Evolutionary conservation across 495 filamentous ascomycete species (phyloP).

Genomic region (Wilcoxina mikolae): DNA sequence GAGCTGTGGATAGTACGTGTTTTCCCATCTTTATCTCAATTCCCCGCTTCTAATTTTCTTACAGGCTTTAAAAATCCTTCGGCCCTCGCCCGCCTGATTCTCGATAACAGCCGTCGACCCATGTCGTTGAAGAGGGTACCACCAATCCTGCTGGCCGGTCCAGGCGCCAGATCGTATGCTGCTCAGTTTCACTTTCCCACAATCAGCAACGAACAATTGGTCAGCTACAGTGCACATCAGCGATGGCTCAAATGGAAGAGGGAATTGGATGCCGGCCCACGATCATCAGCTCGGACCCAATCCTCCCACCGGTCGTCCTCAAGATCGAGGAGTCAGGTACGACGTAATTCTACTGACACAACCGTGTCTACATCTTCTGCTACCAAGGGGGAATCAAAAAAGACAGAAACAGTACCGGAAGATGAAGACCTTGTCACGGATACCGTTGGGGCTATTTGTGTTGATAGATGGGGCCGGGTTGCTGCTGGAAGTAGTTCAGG

Average conservation of each 20-base stretch:
- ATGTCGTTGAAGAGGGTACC: slow-evolving; percentile 75
- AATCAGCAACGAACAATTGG: slow-evolving; percentile 52
- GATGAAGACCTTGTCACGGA: slow-evolving; percentile 57
- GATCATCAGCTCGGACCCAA: slow-evolving; percentile 32
- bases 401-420: slow-evolving; percentile 13
- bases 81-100: slow-evolving; percentile 63
- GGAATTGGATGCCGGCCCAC: slow-evolving; percentile 41
- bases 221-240: slow-evolving; percentile 57
- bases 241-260: slow-evolving; percentile 62
- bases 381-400: too few species aligned
- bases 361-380: too few species aligned
- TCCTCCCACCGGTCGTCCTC: slow-evolving; percentile 4
- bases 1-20: slow-evolving; percentile 68
- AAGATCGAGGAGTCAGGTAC: not conserved
- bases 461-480: slow-evolving; percentile 72
- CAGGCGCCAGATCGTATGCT: slow-evolving; percentile 74
- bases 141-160: slow-evolving; percentile 75
- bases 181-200: slow-evolving; percentile 56
- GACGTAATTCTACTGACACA: not conserved
- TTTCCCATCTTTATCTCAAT: slow-evolving; percentile 1
- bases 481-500: slow-evolving; percentile 96
- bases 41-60: slow-evolving; percentile 9
- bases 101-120: slow-evolving; percentile 54
- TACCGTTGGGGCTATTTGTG: slow-evolving; percentile 87
- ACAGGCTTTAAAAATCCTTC: slow-evolving; percentile 88